Evolutionary conservation across 768 basidiomycete genomes (phyloP), one percentile per base, ranked within the genome.

Genomic region (Boletellus sp.): DNA sequence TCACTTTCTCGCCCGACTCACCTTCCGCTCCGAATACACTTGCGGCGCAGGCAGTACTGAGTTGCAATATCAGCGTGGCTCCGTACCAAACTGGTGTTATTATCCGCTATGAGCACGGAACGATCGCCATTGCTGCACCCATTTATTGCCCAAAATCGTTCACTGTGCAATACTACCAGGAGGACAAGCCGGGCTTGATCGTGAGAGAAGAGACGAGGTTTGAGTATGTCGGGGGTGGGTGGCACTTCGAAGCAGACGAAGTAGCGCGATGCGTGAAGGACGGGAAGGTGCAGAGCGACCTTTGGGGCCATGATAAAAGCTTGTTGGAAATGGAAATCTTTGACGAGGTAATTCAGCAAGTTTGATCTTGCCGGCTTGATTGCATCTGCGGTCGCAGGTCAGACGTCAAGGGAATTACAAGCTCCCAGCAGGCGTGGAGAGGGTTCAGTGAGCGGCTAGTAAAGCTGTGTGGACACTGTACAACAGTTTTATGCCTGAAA

Each of bases 171-270:
- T 80, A 84, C 57, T 73, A 75, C 50, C 77, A 74, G 34, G 74
- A 75, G 47, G 78, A 76, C 1, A 74, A 74, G 38, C 47, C 73
- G 9, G 68, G 63, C 6, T 63, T 63, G 16, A 63, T 76, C 31
- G 71, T 71, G 28, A 72, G 72, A 43, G 84, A 87, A 60, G 86
- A 88, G 62, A 81, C 74, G 40, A 75, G 59, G 23, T 81, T 85
- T 53, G 73, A 80, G 36, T 84, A 84, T 59, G 69, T 75, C 4
- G 89, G 88, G 10, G 73, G 72, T 31, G 92, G 90, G 8, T 89
- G 80, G 85, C 80, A 90, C 65, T 94, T 84, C 67, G 80, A 94
- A 67, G 90, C 91, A 3, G 92, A 94, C 59, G 90, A 94, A 52
- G 90, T 91, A 11, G 91, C 88, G 16, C 69, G 88, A 42, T 89